Percentiles rank a stretch among this genome's conserved stretches.
phyloP scores from a whole-genome alignment of 2,329 filamentous ascomycete genomes.

The Colletotrichum sp. region DNA sequence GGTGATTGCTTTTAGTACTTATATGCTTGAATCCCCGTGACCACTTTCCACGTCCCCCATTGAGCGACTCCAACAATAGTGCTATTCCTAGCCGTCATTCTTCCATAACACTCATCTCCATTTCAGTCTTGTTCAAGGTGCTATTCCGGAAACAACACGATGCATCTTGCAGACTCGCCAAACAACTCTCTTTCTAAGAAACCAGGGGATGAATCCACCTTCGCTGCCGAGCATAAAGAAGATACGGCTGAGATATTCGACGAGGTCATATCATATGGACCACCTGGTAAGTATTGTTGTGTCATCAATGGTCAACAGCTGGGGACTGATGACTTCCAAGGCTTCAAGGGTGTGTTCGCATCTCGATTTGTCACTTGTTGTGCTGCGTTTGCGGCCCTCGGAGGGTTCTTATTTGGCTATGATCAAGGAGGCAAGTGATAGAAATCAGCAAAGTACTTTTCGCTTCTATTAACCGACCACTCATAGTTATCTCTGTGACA shows the following conservation, averaged over 20 bases:
- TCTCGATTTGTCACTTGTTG: neutral
- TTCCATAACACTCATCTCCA: neutral
- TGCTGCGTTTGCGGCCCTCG: neutral
- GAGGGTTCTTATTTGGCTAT: neutral
- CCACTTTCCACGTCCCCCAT: neutral
- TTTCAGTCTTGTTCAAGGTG: neutral
- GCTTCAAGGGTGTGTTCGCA: neutral
- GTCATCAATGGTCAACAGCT: neutral
- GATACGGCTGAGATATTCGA: neutral
- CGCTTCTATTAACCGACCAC: neutral
- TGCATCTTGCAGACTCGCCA: neutral
- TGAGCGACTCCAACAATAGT: neutral
- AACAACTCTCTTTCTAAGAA: neutral
- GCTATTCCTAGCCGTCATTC: neutral
- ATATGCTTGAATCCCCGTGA: neutral
- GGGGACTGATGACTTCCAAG: neutral
- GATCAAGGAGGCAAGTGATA: neutral
- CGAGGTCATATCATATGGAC: neutral
- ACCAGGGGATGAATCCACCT: neutral
- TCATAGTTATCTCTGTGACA: slow-evolving; percentile 40
- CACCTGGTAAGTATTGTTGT: neutral
- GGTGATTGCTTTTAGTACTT: neutral
- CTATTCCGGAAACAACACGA: neutral
- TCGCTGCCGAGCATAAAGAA: neutral
- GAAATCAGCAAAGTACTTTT: neutral